A percentile compares a stretch with the other conserved stretches of the same genome.
Evolutionary conservation across 2,329 filamentous ascomycete species (phyloP).

Genomic region (Sporothrix curviconia): DNA sequence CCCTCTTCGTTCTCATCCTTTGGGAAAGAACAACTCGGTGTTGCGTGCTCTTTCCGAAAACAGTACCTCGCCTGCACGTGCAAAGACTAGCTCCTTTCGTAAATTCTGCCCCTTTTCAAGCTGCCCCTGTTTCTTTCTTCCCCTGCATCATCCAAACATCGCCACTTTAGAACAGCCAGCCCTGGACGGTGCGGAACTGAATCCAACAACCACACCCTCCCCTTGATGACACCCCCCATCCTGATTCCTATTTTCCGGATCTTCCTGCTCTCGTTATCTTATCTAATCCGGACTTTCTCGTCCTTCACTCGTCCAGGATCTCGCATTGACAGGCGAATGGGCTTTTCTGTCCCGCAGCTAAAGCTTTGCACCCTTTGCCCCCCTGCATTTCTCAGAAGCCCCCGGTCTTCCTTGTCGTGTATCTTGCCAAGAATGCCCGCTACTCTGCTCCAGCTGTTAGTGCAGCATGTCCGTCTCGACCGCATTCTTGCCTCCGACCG

Average conservation of each 20-base stretch:
- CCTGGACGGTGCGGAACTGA: background rate
- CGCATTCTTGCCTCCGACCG: background rate
- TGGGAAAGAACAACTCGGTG: background rate
- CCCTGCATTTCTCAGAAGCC: too few relatives aligned
- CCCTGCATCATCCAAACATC: background rate
- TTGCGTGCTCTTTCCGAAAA: conserved; percentile 5
- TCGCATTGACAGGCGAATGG: background rate
- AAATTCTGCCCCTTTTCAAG: too few relatives aligned
- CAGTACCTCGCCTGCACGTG: background rate
- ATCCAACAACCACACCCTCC: background rate
- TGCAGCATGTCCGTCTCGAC: background rate
- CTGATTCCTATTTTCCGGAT: background rate
- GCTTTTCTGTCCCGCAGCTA: background rate
- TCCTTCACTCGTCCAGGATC: background rate
- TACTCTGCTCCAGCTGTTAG: too few relatives aligned
- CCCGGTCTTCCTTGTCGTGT: too few relatives aligned
- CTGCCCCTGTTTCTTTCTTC: background rate
- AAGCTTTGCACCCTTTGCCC: too few relatives aligned
- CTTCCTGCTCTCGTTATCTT: background rate
- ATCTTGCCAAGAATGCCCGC: too few relatives aligned
- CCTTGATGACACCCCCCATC: background rate
- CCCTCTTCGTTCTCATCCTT: background rate
- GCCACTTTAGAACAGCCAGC: background rate
- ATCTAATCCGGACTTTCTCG: background rate
- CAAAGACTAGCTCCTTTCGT: background rate